Base-by-base conservation (phyloP, 2,329 filamentous ascomycete genomes). In the Periglandula ipomoeae region DNA sequence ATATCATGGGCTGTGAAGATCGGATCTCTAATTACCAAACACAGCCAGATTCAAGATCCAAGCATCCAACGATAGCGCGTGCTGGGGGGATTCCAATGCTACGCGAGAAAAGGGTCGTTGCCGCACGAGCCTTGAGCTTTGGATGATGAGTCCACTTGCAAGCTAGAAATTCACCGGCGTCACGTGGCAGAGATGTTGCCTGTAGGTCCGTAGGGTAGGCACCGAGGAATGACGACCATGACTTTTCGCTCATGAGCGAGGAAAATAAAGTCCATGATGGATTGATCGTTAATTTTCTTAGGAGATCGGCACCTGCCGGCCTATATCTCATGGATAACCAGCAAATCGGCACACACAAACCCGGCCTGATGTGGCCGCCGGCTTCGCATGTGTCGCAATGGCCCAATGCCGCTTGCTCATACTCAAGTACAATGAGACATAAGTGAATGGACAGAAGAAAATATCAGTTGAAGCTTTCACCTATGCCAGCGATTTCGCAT, bases 1-100 rank as follows among this genome's bases (percentile, higher is more conserved):
- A 60, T 63, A 47, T 64, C 65, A 62, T 67, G 58, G 54, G 64
- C 51, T 57, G 57, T 55, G 53, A 54, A 53, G 54, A 53, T 55
- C 51, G 50, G 44, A 45, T 49, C 50, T 56, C 44, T 38, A 50
- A 43, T 44, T 41, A 51, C 55, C 49, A 34, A 23, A 23, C 23
- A 44, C 34, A 37, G 22, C 30, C n/a, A n/a, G 20, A 15, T 45
- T 35, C 40, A 11, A 35, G 19, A 13, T 42, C 6, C 3, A 17
- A 27, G 26, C 52, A 52, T 46, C 53, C 53, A 56, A 56, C 58
- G 52, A 54, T 52, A 52, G 50, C 45, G 53, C 61, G 58, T 50
- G 37, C 20, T 13, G 22, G 30, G 7, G 26, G 17, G 49, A 54
- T 52, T 58, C 20, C 32, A 44, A 47, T 23, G 43, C 47, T 44